Conservation (phyloP, 73 alveolate genomes). For the Symbiodinium natans region DNA sequence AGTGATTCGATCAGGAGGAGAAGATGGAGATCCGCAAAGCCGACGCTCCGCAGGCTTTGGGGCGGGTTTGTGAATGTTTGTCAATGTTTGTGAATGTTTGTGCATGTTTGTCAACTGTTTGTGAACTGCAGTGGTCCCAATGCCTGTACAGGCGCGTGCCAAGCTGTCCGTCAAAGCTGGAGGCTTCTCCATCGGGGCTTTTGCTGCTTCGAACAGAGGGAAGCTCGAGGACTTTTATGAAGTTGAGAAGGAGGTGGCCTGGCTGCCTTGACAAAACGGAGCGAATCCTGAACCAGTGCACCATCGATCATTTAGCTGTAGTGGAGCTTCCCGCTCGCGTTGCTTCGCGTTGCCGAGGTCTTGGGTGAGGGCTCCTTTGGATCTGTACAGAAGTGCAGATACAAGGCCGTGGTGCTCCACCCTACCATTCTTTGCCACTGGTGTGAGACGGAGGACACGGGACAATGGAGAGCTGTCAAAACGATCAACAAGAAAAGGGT, state of each 20-base stretch:
- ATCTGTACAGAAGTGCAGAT: conserved; percentile 76
- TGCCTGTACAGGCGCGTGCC: conserved; percentile 92
- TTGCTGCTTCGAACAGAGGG: conserved; percentile 81
- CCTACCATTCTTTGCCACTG: background rate
- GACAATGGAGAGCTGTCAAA: conserved; percentile 75
- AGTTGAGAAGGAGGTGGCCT: conserved; percentile 64
- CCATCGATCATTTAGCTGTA: background rate
- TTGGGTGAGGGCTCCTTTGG: conserved; percentile 79
- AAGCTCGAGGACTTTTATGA: conserved; percentile 55
- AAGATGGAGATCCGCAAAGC: conserved; percentile 78
- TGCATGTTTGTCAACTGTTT: no score
- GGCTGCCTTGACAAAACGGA: background rate
- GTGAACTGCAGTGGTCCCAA: no score
- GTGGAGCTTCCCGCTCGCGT: no score
- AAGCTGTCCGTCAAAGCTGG: conserved; percentile 82
- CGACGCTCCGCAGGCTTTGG: background rate
- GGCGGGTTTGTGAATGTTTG: no score
- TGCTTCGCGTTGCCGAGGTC: no score
- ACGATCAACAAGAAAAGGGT: conserved; percentile 85
- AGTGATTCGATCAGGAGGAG: conserved; percentile 84
- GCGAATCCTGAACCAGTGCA: background rate
- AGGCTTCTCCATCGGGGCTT: conserved; percentile 77
- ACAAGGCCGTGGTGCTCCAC: background rate
- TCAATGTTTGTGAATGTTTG: no score
- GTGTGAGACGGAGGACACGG: conserved; percentile 25